Evolutionary conservation across 352 stramenopile genomes (phyloP).

Genomic region (Phytophthora constricta): DNA sequence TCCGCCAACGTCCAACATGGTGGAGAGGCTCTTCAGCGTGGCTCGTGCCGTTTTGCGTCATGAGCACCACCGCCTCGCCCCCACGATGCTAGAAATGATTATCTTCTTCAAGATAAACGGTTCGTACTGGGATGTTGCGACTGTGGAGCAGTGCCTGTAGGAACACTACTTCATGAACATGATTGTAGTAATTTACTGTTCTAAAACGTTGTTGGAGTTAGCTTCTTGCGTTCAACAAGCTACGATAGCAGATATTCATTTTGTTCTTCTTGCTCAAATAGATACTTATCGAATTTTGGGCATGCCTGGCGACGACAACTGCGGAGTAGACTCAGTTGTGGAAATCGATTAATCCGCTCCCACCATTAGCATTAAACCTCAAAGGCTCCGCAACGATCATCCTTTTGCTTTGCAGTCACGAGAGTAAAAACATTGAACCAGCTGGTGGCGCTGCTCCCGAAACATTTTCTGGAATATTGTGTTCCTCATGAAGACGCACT

Average conservation of each 20-base stretch:
- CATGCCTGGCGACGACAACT: too few species aligned
- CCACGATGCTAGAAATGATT: not conserved
- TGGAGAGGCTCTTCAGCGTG: not conserved
- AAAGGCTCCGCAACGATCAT: too few species aligned
- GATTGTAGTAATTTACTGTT: not conserved
- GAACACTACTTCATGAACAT: not conserved
- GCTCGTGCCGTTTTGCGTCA: not conserved
- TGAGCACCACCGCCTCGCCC: not conserved
- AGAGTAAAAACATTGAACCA: too few species aligned
- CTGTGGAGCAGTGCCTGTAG: conserved; percentile 1
- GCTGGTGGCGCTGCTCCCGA: too few species aligned
- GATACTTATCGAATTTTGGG: not conserved
- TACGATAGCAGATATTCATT: not conserved
- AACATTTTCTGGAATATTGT: too few species aligned
- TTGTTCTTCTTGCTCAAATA: not conserved
- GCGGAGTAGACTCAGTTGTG: too few species aligned
- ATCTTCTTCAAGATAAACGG: not conserved
- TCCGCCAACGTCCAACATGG: not conserved
- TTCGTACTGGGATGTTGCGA: not conserved
- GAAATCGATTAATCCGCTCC: too few species aligned
- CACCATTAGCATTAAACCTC: too few species aligned
- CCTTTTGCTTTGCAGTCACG: too few species aligned
- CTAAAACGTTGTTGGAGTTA: not conserved
- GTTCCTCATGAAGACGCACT: too few species aligned
- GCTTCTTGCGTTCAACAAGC: not conserved